Conservation (phyloP, 768 basidiomycete genomes). For the Lentinus brumalis region DNA sequence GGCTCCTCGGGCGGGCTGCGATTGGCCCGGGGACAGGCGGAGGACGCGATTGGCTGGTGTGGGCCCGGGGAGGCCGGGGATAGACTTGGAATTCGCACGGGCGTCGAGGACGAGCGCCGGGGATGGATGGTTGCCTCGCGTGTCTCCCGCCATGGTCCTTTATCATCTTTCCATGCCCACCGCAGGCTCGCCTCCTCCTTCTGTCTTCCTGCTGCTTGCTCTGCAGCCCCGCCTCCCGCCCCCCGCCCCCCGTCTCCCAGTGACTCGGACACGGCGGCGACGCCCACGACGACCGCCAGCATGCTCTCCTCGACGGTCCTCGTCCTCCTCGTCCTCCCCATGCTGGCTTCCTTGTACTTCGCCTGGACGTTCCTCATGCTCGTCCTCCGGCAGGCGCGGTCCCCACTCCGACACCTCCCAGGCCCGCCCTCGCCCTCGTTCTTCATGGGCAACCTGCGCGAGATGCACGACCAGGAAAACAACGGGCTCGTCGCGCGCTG, state of each 20-base stretch:
- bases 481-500: constrained; percentile 48
- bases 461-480: constrained; percentile 63
- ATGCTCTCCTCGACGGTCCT: constrained; percentile 11
- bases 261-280: background rate
- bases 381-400: constrained; percentile 46
- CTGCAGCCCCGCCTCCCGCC: background rate
- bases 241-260: background rate
- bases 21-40: background rate
- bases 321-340: constrained; percentile 21
- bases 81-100: background rate
- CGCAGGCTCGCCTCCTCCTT: constrained; percentile 8
- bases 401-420: constrained; percentile 49
- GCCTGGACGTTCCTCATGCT: constrained; percentile 42
- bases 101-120: background rate
- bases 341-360: constrained; percentile 30
- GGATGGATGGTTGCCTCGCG: constrained; percentile 1
- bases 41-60: constrained; percentile 5
- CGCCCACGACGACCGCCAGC: background rate
- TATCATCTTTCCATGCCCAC: constrained; percentile 20
- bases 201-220: constrained; percentile 3
- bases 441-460: constrained; percentile 53
- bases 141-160: constrained; percentile 3
- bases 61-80: constrained; percentile 12
- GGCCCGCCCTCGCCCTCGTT: constrained; percentile 49
- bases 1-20: constrained; percentile 1